Conservation (phyloP, 352 stramenopile species). For the Phytophthora citrophthora region DNA sequence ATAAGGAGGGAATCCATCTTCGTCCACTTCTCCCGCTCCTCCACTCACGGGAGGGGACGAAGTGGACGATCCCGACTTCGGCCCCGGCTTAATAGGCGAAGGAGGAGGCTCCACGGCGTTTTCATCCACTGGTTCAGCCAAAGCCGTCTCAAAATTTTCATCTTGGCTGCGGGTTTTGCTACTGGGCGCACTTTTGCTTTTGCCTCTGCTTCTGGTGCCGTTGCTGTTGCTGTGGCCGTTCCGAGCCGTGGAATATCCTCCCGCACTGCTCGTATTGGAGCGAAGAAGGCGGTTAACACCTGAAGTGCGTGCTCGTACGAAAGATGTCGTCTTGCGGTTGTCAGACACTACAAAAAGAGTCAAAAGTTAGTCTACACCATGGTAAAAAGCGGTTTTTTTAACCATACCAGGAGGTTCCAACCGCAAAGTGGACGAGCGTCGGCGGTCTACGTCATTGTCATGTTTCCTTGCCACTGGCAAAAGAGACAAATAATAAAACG, state of each 20-base stretch:
- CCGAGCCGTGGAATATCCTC: slow-evolving; percentile 7
- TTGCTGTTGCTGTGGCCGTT: slow-evolving; percentile 20
- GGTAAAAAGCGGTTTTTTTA: background rate
- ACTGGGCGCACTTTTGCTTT: slow-evolving; percentile 31
- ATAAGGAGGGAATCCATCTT: slow-evolving; percentile 34
- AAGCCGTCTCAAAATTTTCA: slow-evolving; percentile 11
- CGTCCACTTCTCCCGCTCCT: slow-evolving; percentile 26
- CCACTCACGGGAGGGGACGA: slow-evolving; percentile 20
- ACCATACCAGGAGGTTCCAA: slow-evolving; percentile 67
- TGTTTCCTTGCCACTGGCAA: slow-evolving; percentile 60
- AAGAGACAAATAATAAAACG: slow-evolving; percentile 20
- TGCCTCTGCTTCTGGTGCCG: slow-evolving; percentile 10
- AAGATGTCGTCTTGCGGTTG: slow-evolving; percentile 53
- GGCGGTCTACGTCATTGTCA: slow-evolving; percentile 64
- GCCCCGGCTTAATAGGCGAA: slow-evolving; percentile 18
- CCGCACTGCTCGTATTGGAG: slow-evolving; percentile 45
- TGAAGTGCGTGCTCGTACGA: slow-evolving; percentile 61
- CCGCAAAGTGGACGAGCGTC: slow-evolving; percentile 60
- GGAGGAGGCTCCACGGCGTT: slow-evolving; percentile 15
- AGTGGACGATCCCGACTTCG: slow-evolving; percentile 12
- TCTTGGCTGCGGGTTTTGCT: slow-evolving; percentile 19
- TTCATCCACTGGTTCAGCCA: slow-evolving; percentile 16
- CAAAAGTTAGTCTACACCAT: background rate
- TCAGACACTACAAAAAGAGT: slow-evolving; percentile 44
- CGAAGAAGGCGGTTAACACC: slow-evolving; percentile 68